Evolutionary conservation across 1,284 basidiomycete genomes (phyloP), one percentile per base, ranked within the genome.

Genomic region (Irpex sp.): DNA sequence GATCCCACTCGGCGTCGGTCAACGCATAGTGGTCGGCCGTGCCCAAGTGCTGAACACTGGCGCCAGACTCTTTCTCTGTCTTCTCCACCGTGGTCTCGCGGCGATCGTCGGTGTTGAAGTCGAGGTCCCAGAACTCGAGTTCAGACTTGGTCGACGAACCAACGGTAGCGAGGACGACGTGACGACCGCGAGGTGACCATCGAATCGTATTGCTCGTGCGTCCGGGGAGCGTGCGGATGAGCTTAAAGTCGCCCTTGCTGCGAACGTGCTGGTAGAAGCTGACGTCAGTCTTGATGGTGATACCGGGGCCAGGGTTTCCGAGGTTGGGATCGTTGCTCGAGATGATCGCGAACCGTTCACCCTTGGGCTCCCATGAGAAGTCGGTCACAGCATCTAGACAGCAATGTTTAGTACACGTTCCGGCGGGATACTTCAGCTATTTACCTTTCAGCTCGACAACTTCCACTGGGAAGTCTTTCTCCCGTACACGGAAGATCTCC

Each of bases 1-100:
- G 97, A 77, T 99, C 97, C 97, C 97, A 99, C 74, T 98, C 95
- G 61, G 98, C 90, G 70, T 98, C 96, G 26, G 97, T 99, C 66
- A 99, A 88, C 65, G 97, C 97, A 75, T 97, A 99, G 78, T 99
- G 97, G 78, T 99, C 97, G n/a, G 90, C 90, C 31, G 88, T 87
- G 53, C 90, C 89, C 58, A 99, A 85, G 31, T 92, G 84, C 76
- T 96, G 93, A 67, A 99, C 95, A 58, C 90, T 89, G 60, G 86
- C 85, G 54, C 94, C 95, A 85, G 92, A 95, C 57, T 86, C 81
- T 68, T 88, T 86, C 63, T 82, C 36, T 21, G 46, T 77, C 64
- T 78, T 63, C 15, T 63, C 72, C 68, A 26, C 26, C 4, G 85
- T 82, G 26, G 83, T 83, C 70, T 89, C 84, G 57, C 85, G 84